Base-by-base conservation (phyloP, 2,329 filamentous ascomycete species). In the Ceratocystiopsis minuta region DNA sequence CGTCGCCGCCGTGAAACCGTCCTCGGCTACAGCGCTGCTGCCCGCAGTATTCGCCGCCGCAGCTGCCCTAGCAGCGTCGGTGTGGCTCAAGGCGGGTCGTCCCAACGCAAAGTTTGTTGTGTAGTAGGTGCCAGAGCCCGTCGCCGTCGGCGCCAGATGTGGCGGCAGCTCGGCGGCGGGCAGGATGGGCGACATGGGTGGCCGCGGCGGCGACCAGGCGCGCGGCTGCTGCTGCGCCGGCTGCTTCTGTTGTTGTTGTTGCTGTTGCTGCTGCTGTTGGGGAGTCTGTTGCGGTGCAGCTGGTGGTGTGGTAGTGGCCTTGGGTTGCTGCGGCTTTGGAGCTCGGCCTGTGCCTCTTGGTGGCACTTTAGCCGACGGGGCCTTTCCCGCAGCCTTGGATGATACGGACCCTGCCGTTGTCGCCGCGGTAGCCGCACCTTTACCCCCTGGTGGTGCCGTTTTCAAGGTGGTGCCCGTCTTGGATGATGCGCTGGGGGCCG, bases 101-200 rank as follows among this genome's bases (percentile, higher is more conserved):
- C 46, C 50, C 1, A 31, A 4, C 1, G 46, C 37, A 39, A 51
- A 51, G 20, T 46, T 48, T 31, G 48, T 43, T 14, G 37, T 16
- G 43, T 51, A 51, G 34, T 44, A 44, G 1, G 49, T 51, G 38
- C 49, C 49, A 1, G 45, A 47, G 4, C 49, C 39, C 52, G 57
- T 33, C 58, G 53, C 14, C 62, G 58, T 43, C 55, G 57, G 18
- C 64, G 55, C 9, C 42, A 51, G 41, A 34, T 51, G 48, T 7
- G 46, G 44, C 3, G 67, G 67, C 33, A 49, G 36, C 10, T 48
- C 35, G 15, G 42, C 45, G 0, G 39, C 16, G 11, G 70, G 68
- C 16, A 70, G 72, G 46, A 73, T 65, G 41, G 70, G 70, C 47
- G 68, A 72, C 47, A 73, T 60, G 42, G 68, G 63, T 17, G 70